These are phyloP conservation scores for Monosporascus sp. DNA, from an alignment of 2,329 filamentous ascomycete genomes.

Conservation along the genomic window DNA sequence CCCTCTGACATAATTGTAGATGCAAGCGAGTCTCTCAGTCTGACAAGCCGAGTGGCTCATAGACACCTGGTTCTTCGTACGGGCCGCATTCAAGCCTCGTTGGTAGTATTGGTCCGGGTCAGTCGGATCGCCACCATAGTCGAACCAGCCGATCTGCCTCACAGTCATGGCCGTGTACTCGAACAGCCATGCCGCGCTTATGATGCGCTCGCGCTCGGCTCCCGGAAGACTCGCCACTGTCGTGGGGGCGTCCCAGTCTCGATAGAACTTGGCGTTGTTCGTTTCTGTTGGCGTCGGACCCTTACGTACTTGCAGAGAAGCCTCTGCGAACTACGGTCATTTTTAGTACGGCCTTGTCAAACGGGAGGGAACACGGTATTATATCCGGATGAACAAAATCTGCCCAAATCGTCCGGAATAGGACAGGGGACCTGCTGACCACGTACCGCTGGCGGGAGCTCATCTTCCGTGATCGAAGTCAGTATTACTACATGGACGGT, in stretches of 20 bases:
- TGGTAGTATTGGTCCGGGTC: neutral
- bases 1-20: neutral
- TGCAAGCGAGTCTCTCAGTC: neutral
- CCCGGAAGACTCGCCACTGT: neutral
- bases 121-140: neutral
- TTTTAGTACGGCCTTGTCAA: neutral
- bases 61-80: neutral
- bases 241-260: neutral
- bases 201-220: neutral
- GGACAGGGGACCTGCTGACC: too few species aligned
- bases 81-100: neutral
- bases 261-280: neutral
- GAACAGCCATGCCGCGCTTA: neutral
- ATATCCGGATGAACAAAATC: too few species aligned
- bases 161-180: neutral
- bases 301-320: neutral
- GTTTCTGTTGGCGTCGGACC: neutral
- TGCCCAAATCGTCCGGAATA: too few species aligned
- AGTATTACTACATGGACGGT: too few species aligned
- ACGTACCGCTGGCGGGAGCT: neutral
- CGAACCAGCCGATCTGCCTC: neutral
- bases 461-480: neutral
- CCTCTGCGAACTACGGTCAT: neutral
- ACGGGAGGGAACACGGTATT: too few species aligned
- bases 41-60: neutral